Conservation (phyloP, 2,329 filamentous ascomycete species). For the Colletotrichum magnum region DNA sequence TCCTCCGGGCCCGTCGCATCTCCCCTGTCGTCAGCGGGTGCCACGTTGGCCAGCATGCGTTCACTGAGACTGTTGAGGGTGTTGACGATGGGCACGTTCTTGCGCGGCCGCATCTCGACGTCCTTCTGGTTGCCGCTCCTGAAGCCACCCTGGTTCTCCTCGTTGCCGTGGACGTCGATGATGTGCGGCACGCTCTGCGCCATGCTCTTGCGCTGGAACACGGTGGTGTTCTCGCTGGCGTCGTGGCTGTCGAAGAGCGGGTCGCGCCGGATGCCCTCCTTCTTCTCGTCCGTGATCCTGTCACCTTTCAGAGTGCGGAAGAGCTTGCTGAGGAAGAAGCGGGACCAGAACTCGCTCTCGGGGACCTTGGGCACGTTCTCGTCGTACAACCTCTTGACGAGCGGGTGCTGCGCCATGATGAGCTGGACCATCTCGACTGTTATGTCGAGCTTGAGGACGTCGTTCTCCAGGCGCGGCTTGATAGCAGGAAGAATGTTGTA, state of each 20-base stretch:
- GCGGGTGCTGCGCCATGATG: slow-evolving; percentile 92
- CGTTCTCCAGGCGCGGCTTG: slow-evolving; percentile 83
- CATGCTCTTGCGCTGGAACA: slow-evolving; percentile 67
- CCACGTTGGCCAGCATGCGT: slow-evolving; percentile 91
- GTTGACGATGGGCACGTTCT: slow-evolving; percentile 88
- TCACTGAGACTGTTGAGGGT: slow-evolving; percentile 92
- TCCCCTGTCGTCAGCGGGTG: slow-evolving; percentile 78
- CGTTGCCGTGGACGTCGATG: slow-evolving; percentile 93
- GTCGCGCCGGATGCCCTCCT: slow-evolving; percentile 67
- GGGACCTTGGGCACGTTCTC: slow-evolving; percentile 88
- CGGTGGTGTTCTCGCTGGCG: slow-evolving; percentile 75
- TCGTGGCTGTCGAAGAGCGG: slow-evolving; percentile 89
- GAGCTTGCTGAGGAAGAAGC: slow-evolving; percentile 92
- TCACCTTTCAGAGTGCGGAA: slow-evolving; percentile 95
- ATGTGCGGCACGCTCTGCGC: slow-evolving; percentile 84
- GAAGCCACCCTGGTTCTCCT: slow-evolving; percentile 91
- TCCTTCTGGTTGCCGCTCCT: slow-evolving; percentile 88
- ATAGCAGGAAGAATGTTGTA: slow-evolving; percentile 96
- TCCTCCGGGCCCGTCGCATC: slow-evolving; percentile 78
- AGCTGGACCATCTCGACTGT: slow-evolving; percentile 93
- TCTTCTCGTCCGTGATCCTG: slow-evolving; percentile 83
- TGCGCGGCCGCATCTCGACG: slow-evolving; percentile 86
- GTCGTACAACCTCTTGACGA: slow-evolving; percentile 92
- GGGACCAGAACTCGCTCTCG: slow-evolving; percentile 89
- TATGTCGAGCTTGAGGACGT: slow-evolving; percentile 84